A percentile compares a stretch with the other conserved stretches of the same genome.
Evolutionary conservation across 163 green algal species (phyloP).

Genomic region (Volvox carteri): DNA sequence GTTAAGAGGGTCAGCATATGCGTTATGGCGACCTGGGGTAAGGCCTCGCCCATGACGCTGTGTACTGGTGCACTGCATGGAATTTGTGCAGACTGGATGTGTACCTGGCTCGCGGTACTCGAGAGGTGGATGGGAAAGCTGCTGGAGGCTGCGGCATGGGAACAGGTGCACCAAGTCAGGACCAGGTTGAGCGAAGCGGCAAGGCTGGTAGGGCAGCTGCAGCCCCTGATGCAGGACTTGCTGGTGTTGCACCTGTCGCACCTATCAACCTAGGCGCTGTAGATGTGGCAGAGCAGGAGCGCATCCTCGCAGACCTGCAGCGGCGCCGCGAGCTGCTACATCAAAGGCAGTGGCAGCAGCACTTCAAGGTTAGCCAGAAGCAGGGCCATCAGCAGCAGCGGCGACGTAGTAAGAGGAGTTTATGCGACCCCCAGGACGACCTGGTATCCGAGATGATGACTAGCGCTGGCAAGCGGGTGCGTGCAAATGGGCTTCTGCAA

Average conservation of each 20-base stretch:
- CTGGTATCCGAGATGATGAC: not conserved
- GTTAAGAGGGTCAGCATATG: not conserved
- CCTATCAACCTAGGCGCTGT: not conserved
- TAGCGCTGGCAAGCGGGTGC: not conserved
- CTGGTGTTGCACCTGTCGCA: not conserved
- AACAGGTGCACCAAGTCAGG: not conserved
- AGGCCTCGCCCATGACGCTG: too few species aligned
- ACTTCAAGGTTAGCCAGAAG: not conserved
- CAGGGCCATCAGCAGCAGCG: not conserved
- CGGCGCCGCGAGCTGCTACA: not conserved
- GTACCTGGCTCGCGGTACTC: not conserved
- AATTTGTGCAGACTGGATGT: constrained; percentile 29
- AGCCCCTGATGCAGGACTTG: not conserved
- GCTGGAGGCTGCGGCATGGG: not conserved
- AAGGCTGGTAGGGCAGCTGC: not conserved
- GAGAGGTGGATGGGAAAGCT: too few species aligned
- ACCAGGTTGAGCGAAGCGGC: not conserved
- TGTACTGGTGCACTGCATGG: not conserved
- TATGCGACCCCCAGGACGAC: not conserved
- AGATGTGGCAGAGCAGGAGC: constrained; percentile 32
- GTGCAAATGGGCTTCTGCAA: not conserved
- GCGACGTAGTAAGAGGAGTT: not conserved
- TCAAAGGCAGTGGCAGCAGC: not conserved
- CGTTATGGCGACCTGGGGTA: not conserved
- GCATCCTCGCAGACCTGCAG: constrained; percentile 42